phyloP scores from a whole-genome alignment of 2,329 filamentous ascomycete genomes.

The Didymella glomerata region DNA sequence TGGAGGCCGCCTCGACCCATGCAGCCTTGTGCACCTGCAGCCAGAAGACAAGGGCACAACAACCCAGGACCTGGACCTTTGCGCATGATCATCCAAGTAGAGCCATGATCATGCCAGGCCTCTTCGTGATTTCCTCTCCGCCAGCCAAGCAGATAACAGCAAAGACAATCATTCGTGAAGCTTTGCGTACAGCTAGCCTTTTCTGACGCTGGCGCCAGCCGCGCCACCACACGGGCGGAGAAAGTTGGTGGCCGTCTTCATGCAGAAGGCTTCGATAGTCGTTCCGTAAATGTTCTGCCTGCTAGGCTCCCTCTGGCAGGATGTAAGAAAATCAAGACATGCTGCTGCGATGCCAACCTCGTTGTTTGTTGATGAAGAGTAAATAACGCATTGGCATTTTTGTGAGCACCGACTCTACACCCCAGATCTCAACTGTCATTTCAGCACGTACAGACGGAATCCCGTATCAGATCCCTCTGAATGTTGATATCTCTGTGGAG shows the following conservation, averaged over 20 bases:
- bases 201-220: slow-evolving; percentile 11
- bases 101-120: slow-evolving; percentile 14
- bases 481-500: slow-evolving; percentile 20
- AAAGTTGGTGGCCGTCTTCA: slow-evolving; percentile 18
- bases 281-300: slow-evolving; percentile 16
- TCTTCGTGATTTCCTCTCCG: neutral
- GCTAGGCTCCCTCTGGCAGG: slow-evolving; percentile 14
- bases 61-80: slow-evolving; percentile 1
- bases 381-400: slow-evolving; percentile 18
- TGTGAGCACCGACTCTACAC: neutral
- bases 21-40: slow-evolving; percentile 5
- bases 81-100: slow-evolving; percentile 8
- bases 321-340: slow-evolving; percentile 17
- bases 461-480: slow-evolving; percentile 6
- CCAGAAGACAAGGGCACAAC: neutral
- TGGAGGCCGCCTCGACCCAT: neutral
- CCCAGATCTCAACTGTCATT: slow-evolving; percentile 8
- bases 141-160: slow-evolving; percentile 22
- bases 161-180: slow-evolving; percentile 16
- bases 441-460: slow-evolving; percentile 8
- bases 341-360: slow-evolving; percentile 15
- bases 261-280: slow-evolving; percentile 23
- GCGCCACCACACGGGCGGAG: slow-evolving; percentile 21
- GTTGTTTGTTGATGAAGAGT: neutral
- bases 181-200: slow-evolving; percentile 1